Percentiles rank a stretch among this genome's conserved stretches.
Conservation (phyloP, 1,284 basidiomycete species). For the Trichosporon sp. region DNA sequence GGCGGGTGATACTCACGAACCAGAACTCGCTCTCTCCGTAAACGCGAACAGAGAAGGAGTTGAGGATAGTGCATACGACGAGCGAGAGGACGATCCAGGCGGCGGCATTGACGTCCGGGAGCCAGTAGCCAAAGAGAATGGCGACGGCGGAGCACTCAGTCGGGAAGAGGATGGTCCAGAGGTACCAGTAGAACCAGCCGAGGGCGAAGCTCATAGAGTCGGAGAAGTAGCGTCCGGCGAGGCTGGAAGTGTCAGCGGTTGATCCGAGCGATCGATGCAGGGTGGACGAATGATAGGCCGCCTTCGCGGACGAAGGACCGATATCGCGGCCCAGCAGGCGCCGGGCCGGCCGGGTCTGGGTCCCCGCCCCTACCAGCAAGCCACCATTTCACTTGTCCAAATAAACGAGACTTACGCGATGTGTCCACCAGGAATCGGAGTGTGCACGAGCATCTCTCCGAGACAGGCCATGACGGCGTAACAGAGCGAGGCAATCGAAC, state of each 20-base stretch:
- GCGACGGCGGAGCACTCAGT: slow-evolving; percentile 71
- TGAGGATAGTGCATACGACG: slow-evolving; percentile 56
- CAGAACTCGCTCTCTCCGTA: slow-evolving; percentile 47
- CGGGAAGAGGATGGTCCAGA: slow-evolving; percentile 61
- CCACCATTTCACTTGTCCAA: not conserved
- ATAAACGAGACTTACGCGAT: slow-evolving; percentile 51
- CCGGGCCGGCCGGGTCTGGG: not conserved
- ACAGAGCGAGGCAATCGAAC: slow-evolving; percentile 43
- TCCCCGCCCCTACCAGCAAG: not conserved
- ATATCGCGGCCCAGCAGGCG: not conserved
- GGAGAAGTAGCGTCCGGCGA: slow-evolving; percentile 55
- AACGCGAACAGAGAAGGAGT: slow-evolving; percentile 56
- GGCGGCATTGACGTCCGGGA: slow-evolving; percentile 56
- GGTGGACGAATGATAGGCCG: not conserved
- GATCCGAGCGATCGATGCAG: not conserved
- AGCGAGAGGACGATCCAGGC: slow-evolving; percentile 68
- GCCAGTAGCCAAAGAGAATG: slow-evolving; percentile 71
- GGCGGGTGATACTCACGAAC: not conserved
- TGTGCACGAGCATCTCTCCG: slow-evolving; percentile 50
- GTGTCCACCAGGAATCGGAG: slow-evolving; percentile 60
- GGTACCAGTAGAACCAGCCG: slow-evolving; percentile 81
- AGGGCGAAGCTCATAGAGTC: slow-evolving; percentile 72
- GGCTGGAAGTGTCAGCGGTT: slow-evolving; percentile 41
- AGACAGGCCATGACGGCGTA: slow-evolving; percentile 49
- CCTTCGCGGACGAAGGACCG: not conserved